phyloP scores from a whole-genome alignment of 2,329 filamentous ascomycete species.

The Fusarium subtropicale region DNA sequence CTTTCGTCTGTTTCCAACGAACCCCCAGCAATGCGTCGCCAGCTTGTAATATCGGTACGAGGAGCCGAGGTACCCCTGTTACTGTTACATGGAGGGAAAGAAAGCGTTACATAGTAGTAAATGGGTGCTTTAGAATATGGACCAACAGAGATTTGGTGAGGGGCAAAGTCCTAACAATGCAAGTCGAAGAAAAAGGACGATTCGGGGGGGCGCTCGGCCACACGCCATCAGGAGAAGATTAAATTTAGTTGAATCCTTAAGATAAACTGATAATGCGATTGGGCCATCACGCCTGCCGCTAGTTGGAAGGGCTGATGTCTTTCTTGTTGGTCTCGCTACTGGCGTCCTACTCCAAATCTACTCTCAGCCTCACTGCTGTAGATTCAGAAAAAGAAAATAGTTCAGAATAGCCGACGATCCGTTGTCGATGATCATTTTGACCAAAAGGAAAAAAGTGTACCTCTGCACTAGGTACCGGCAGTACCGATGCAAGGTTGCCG shows the following conservation, averaged over 20 bases:
- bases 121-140: background rate
- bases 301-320: slow-evolving; percentile 20
- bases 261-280: slow-evolving; percentile 19
- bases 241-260: slow-evolving; percentile 27
- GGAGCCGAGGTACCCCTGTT: slow-evolving; percentile 41
- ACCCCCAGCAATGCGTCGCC: slow-evolving; percentile 11
- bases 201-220: slow-evolving; percentile 17
- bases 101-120: background rate
- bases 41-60: slow-evolving; percentile 35
- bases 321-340: slow-evolving; percentile 20
- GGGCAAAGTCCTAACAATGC: slow-evolving; percentile 11
- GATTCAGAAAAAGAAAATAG: slow-evolving; percentile 9
- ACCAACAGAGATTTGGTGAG: slow-evolving; percentile 2
- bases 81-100: background rate
- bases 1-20: background rate
- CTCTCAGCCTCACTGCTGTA: slow-evolving; percentile 27
- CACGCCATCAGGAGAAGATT: slow-evolving; percentile 31
- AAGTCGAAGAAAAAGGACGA: slow-evolving; percentile 22
- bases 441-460: background rate
- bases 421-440: slow-evolving; percentile 6
- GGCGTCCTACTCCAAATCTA: slow-evolving; percentile 7
- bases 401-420: background rate
- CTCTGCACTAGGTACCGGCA: background rate
- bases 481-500: background rate
- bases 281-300: slow-evolving; percentile 15